Evolutionary conservation across 1,284 basidiomycete species (phyloP).

Genomic region (Ustilago xerochloae): DNA sequence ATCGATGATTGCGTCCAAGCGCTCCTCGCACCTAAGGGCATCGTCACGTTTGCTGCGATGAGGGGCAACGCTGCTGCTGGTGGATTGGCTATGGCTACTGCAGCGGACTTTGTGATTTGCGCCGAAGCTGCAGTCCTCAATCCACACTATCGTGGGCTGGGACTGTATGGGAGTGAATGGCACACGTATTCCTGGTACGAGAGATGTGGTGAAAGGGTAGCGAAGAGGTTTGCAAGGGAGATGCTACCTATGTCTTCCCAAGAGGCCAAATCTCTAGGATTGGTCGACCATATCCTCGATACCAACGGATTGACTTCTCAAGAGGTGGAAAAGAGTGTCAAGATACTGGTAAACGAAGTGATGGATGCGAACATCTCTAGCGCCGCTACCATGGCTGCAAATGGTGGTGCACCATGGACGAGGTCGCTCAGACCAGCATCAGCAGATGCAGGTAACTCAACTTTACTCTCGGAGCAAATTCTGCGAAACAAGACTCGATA

Average conservation of each 20-base stretch:
- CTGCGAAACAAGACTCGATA: conserved; percentile 65
- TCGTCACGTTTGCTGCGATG: conserved; percentile 70
- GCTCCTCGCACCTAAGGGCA: conserved; percentile 67
- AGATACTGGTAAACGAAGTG: conserved; percentile 38
- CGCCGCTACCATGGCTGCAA: not conserved
- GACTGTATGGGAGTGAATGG: conserved; percentile 70
- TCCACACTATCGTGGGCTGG: conserved; percentile 70
- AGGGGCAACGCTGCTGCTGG: conserved; percentile 71
- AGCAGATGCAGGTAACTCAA: conserved; percentile 7
- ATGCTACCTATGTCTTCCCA: conserved; percentile 70
- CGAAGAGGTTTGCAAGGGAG: conserved; percentile 66
- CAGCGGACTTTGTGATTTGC: conserved; percentile 69
- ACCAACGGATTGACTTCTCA: conserved; percentile 15
- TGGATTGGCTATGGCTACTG: conserved; percentile 71
- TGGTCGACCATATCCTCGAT: conserved; percentile 51
- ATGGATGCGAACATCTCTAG: conserved; percentile 28
- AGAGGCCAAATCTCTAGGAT: conserved; percentile 35
- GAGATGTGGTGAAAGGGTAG: conserved; percentile 67
- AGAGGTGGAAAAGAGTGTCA: conserved; percentile 22
- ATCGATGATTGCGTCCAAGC: conserved; percentile 66
- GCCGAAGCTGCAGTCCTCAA: conserved; percentile 69
- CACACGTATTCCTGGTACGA: conserved; percentile 70
- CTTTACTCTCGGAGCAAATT: conserved; percentile 54
- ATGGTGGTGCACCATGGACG: conserved; percentile 51
- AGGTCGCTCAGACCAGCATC: conserved; percentile 40